Percentiles rank a stretch among this genome's conserved stretches.
Conservation (phyloP, 208 protist species). For the Blastocrithidia nonstop region DNA sequence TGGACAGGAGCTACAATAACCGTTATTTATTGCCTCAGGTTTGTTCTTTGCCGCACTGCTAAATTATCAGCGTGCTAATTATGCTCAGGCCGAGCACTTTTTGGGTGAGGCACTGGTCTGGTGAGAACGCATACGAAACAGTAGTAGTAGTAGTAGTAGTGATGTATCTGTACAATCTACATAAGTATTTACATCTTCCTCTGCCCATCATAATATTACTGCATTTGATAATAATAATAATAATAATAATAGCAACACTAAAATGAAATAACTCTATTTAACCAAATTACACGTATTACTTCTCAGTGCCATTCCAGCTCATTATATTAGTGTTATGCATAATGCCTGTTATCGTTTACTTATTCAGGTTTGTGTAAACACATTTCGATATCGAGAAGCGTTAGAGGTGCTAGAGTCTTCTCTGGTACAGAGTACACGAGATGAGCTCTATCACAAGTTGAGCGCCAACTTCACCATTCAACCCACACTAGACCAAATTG, state of each 20-base stretch:
- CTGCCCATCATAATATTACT: too few relatives aligned
- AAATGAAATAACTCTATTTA: not conserved
- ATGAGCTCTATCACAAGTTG: conserved; percentile 71
- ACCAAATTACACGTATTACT: not conserved
- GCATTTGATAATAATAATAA: too few relatives aligned
- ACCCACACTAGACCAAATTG: conserved; percentile 74
- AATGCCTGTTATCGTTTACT: conserved; percentile 38
- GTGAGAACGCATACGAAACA: conserved; percentile 35
- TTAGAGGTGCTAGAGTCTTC: conserved; percentile 68
- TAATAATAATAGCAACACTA: not conserved
- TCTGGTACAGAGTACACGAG: conserved; percentile 45
- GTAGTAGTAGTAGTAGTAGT: too few relatives aligned
- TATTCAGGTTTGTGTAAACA: conserved; percentile 46
- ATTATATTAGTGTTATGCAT: conserved; percentile 1
- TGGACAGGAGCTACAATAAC: conserved; percentile 12
- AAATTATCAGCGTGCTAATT: conserved; percentile 60
- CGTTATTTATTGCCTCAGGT: conserved; percentile 46
- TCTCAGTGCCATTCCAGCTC: not conserved
- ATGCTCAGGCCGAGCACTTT: conserved; percentile 51
- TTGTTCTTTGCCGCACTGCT: conserved; percentile 56
- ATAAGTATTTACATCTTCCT: too few relatives aligned
- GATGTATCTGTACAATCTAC: too few relatives aligned
- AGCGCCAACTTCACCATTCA: conserved; percentile 55
- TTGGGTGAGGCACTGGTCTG: conserved; percentile 29
- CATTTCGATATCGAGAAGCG: conserved; percentile 79